Evolutionary conservation across 2,329 filamentous ascomycete species (phyloP).

Genomic region (Penicillium glabrum): DNA sequence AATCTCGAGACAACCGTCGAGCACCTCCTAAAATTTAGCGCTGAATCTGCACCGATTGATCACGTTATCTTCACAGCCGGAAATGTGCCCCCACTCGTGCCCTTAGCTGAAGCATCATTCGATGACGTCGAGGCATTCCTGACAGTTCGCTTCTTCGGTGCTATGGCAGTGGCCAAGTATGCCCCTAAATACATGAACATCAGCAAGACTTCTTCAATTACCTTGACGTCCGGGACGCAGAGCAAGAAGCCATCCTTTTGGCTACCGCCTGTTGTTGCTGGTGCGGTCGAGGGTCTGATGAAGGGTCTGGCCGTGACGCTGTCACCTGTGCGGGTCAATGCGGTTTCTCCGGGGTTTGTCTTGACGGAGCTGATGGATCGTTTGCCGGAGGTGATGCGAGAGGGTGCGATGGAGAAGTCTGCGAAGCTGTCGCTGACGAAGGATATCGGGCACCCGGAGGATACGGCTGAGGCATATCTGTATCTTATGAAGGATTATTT

Average conservation of each 20-base stretch:
- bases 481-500: conserved; percentile 40
- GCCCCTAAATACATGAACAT: conserved; percentile 8
- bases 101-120: conserved; percentile 8
- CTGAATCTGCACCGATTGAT: conserved; percentile 43
- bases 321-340: conserved; percentile 13
- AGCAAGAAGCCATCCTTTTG: conserved; percentile 8
- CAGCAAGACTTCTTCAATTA: conserved; percentile 8
- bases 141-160: conserved; percentile 12
- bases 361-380: conserved; percentile 8
- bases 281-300: conserved; percentile 12
- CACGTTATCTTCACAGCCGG: conserved; percentile 61
- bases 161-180: conserved; percentile 12
- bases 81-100: conserved; percentile 6
- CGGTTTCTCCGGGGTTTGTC: conserved; percentile 10
- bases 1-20: conserved; percentile 50
- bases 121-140: conserved; percentile 7
- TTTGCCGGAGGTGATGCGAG: conserved; percentile 3
- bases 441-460: conserved; percentile 37
- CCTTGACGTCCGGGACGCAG: conserved; percentile 10
- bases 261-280: conserved; percentile 3
- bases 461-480: conserved; percentile 51
- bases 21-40: conserved; percentile 42
- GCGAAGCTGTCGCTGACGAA: conserved; percentile 2
- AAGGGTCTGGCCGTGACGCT: conserved; percentile 12
- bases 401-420: conserved; percentile 1